These are phyloP conservation scores for Sanghuangporus sanghuang DNA, from an alignment of 1,284 basidiomycete species.

Conservation along the genomic window DNA sequence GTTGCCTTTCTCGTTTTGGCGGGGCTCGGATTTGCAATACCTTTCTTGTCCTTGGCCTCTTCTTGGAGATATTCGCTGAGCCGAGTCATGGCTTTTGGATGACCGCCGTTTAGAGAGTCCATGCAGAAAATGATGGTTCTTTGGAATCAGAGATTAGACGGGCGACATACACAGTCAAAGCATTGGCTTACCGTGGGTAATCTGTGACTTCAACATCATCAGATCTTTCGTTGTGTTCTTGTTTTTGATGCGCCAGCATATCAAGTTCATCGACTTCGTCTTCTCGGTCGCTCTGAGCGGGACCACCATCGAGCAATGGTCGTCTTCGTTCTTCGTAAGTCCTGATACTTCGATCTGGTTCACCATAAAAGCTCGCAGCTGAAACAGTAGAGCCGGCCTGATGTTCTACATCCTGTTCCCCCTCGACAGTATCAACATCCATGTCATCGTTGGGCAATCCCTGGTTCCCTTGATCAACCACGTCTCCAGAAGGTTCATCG, in stretches of 20 bases:
- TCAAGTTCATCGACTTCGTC: slow-evolving; percentile 10
- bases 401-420: neutral
- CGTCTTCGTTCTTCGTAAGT: neutral
- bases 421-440: neutral
- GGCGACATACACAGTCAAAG: neutral
- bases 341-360: neutral
- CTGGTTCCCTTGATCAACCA: neutral
- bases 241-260: neutral
- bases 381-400: neutral
- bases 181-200: neutral
- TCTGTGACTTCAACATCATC: neutral
- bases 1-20: slow-evolving; percentile 43
- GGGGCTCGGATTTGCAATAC: slow-evolving; percentile 36
- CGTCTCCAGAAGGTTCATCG: neutral
- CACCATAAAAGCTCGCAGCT: slow-evolving; percentile 1
- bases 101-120: slow-evolving; percentile 78
- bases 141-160: neutral
- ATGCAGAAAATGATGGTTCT: slow-evolving; percentile 82
- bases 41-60: slow-evolving; percentile 80
- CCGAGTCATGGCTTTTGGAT: slow-evolving; percentile 56
- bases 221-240: neutral
- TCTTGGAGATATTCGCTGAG: slow-evolving; percentile 66
- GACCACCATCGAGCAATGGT: neutral
- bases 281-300: neutral
- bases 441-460: neutral